Base-by-base conservation (phyloP, 2,329 filamentous ascomycete species). In the Eurotiales sp. region DNA sequence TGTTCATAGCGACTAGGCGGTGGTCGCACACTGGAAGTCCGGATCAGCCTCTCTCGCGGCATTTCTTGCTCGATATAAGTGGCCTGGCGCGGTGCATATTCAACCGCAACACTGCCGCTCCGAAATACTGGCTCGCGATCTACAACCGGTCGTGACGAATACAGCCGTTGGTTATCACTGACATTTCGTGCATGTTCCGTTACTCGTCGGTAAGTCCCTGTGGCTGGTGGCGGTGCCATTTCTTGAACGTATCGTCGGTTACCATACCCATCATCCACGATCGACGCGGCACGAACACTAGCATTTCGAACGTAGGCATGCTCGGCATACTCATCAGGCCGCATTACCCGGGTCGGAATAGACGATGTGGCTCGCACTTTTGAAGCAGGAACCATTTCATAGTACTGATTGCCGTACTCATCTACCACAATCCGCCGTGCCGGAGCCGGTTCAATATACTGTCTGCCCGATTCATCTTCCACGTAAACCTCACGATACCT, bases 321-420 rank as follows among this genome's bases (percentile, higher is more conserved):
- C 32, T 69, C 70, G 14, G 68, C 62, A 43, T 70, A 72, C 8
- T 63, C 52, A 29, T 72, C 68, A 48, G 53, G 52, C 46, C 61
- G 64, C 3, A 65, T 55, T 25, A 66, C 55, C 41, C 66, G 63
- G 30, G 59, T 67, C 49, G 66, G 55, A 27, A 59, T 58, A n/a
- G 59, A 67, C 51, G 58, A 65, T 60, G 65, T 70, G 27, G 59
- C 57, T 58, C 61, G 65, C 50, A 66, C 46, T 48, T 64, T 60
- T 14, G 71, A 66, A 11, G 67, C 63, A 32, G 73, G 66, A 5
- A 79, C 69, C 37, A 77, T 75, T 56, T 83, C 81, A 55, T 82
- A 81, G 71, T 91, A 96, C 64, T 89, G 84, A 65, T 88, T 88
- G 36, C 90, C 90, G 68, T 85, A 88, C 55, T 88, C 83, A 69